Evolutionary conservation across 2,329 filamentous ascomycete species (phyloP), one percentile per base, ranked within the genome.

Genomic region (Fusarium caatingaense): DNA sequence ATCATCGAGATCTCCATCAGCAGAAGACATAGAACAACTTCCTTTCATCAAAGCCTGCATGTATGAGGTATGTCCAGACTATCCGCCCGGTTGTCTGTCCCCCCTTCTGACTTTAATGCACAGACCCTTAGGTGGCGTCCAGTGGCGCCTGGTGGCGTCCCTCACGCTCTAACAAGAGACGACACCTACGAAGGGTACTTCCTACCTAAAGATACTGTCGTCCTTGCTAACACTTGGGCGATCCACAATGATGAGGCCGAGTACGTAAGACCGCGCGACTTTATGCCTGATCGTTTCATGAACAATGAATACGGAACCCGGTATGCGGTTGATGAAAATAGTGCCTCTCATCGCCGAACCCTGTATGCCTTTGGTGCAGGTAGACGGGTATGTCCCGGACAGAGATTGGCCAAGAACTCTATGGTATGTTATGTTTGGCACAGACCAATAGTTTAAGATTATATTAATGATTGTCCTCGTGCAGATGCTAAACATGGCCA

Each of bases 111-210:
- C 27, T 28, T 12, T 6, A 3, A 5, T 28, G 27, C 27, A 0
- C 27, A 28, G 27, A 28, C 27, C 4, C 27, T 55, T 20, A 25
- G 77, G 61, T 82, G 76, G 80, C 79, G 81, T 32, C 82, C 82
- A 2, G 78, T 82, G 0, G 80, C 81, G 3, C 82, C 84, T 0
- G 72, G 83, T 1, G 83, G 82, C 0, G 71, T 76, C 2, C 85
- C 84, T 1, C 85, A 87, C 59, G 83, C 83, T 1, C 79, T 80
- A 1, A 83, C 81, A 1, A 78, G 82, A 28, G 84, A 87, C 46
- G 84, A 87, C 59, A 73, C 76, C 15, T 87, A 85, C 69, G 79
- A 81, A 45, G 84, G 83, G 18, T 85, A 83, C 67, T 75, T 79
- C 16, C 85, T 87, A 25, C 84, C 85, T 5, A 78, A 80, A 5